phyloP scores from a whole-genome alignment of 805 yeast species.

The Cyberlindnera suaveolens region DNA sequence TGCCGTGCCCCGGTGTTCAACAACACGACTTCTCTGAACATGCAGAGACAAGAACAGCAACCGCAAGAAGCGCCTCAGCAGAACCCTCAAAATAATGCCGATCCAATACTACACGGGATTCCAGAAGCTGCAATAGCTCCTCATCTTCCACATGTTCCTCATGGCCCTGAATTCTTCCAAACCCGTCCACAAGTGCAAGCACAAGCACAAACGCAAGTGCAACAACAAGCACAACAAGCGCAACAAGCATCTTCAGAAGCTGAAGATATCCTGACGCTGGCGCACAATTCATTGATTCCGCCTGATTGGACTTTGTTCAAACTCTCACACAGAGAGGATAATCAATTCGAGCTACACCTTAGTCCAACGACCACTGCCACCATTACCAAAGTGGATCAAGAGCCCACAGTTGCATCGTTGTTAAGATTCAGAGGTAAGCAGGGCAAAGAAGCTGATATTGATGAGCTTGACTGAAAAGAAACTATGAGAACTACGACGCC shows the following conservation, averaged over 20 bases:
- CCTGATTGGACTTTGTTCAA: constrained; percentile 24
- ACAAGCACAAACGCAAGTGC: background rate
- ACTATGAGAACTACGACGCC: too few species aligned
- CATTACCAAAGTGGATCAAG: constrained; percentile 2
- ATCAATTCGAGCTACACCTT: constrained; percentile 10
- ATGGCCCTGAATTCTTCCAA: constrained; percentile 3
- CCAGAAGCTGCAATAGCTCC: background rate
- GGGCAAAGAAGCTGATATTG: too few species aligned
- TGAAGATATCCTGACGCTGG: background rate
- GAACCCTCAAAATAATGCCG: background rate
- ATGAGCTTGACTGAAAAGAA: too few species aligned
- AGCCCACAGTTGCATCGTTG: too few species aligned
- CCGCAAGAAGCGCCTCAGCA: constrained; percentile 2
- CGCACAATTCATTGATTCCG: constrained; percentile 15
- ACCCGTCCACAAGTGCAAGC: background rate
- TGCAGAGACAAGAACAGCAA: constrained; percentile 1
- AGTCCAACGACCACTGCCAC: constrained; percentile 8
- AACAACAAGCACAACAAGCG: too few species aligned
- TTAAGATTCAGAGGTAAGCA: too few species aligned
- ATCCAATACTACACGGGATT: background rate
- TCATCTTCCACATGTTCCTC: constrained; percentile 2
- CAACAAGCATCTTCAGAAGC: background rate
- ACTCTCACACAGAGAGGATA: constrained; percentile 8
- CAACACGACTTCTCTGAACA: constrained; percentile 1
- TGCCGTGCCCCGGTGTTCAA: constrained; percentile 68